Percentiles rank a stretch among this genome's conserved stretches.
Evolutionary conservation across 768 basidiomycete genomes (phyloP).

Genomic region (Rhodotorula kratochvilovae): DNA sequence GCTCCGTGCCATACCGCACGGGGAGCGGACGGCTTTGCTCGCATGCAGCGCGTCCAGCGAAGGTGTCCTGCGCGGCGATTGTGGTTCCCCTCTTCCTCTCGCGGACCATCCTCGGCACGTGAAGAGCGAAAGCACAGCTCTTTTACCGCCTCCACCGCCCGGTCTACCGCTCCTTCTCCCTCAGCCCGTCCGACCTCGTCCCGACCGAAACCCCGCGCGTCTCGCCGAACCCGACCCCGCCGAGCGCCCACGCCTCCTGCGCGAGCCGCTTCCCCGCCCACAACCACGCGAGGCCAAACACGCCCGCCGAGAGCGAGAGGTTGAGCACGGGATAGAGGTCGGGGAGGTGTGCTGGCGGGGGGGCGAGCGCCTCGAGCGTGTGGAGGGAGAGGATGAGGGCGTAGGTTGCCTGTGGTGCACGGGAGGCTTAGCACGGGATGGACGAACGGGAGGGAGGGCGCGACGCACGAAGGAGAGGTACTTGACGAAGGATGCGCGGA

Average conservation of each 20-base stretch:
- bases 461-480: constrained; percentile 39
- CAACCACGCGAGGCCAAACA: constrained; percentile 77
- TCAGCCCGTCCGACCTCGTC: not conserved
- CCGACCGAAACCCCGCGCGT: too few species aligned
- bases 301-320: constrained; percentile 69
- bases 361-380: constrained; percentile 58
- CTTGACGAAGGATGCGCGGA: constrained; percentile 53
- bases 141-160: too few species aligned
- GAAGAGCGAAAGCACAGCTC: too few species aligned
- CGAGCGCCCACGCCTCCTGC: constrained; percentile 31
- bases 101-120: too few species aligned
- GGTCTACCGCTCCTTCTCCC: not conserved
- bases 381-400: constrained; percentile 58
- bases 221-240: constrained; percentile 1
- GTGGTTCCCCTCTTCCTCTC: too few species aligned
- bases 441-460: constrained; percentile 20
- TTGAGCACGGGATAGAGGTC: constrained; percentile 82
- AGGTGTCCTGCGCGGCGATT: too few species aligned
- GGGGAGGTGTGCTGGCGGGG: constrained; percentile 71
- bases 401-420: constrained; percentile 55
- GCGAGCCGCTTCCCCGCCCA: constrained; percentile 52
- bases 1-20: too few species aligned
- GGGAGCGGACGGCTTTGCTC: too few species aligned
- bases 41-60: too few species aligned
- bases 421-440: not conserved